A percentile compares a stretch with the other conserved stretches of the same genome.
These are phyloP conservation scores for Kwoniella heveanensis DNA, from an alignment of 768 basidiomycete species.

Conservation along the genomic window DNA sequence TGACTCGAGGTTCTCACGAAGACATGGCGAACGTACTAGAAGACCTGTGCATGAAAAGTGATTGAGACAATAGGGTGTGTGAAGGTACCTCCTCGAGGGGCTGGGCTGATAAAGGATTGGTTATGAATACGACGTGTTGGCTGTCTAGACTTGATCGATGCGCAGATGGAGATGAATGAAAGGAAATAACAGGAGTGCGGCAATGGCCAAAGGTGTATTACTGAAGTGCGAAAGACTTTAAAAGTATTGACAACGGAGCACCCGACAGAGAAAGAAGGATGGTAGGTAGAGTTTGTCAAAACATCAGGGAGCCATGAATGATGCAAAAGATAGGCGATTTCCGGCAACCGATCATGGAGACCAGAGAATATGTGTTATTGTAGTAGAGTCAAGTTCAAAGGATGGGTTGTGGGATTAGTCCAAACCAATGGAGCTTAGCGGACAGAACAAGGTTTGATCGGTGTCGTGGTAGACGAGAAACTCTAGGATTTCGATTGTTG, in stretches of 20 bases:
- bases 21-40: not conserved
- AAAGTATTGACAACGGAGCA: not conserved
- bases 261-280: not conserved
- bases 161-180: constrained; percentile 59
- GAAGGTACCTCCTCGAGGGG: constrained; percentile 3
- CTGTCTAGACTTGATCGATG: not conserved
- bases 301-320: constrained; percentile 59
- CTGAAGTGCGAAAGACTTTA: not conserved
- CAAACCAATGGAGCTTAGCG: not conserved
- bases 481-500: not conserved
- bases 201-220: constrained; percentile 70
- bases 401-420: not conserved
- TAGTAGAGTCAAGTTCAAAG: not conserved
- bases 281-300: constrained; percentile 20
- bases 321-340: constrained; percentile 4
- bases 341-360: not conserved
- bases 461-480: not conserved
- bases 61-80: not conserved
- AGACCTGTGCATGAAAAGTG: constrained; percentile 2
- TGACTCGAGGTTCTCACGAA: not conserved
- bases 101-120: constrained; percentile 3
- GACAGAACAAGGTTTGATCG: constrained; percentile 5
- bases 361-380: not conserved
- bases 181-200: constrained; percentile 70
- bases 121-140: not conserved